Base-by-base conservation (phyloP, 2,329 filamentous ascomycete species). In the Diaporthe capsici region DNA sequence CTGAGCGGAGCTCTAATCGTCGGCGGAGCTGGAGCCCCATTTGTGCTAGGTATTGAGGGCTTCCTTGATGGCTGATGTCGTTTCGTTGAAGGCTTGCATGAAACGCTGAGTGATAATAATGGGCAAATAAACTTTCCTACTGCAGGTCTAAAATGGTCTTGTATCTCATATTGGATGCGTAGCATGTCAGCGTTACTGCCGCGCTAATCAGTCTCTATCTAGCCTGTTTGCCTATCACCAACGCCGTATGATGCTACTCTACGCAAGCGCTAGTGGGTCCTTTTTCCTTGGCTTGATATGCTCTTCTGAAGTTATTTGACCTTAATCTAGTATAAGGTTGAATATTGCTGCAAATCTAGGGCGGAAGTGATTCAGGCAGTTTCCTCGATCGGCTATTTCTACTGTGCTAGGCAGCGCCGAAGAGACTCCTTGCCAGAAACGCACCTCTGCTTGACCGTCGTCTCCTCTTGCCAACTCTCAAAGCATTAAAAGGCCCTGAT, bases 11-110 rank as follows among this genome's bases (percentile, higher is more conserved):
- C 71, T 61, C 71, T 31, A 67, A 31, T 22, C 58, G 71, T 22
- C 53, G 71, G 25, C 71, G 71, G 42, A 73, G 58, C 10, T 31
- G 71, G 31, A 73, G 34, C 9, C 58, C 71, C 71, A 73, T 73
- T 20, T 57, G 49, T 53, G 25, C 12, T 28, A 3, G n/a, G 2
- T 67, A 4, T 55, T 0, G 12, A 25, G 31, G 22, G 20, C 47
- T 39, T 53, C 15, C n/a, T 68, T 1, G 47, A 39, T 28, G 47
- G 15, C 34, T 68, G 34, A 53, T 28, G 13, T 6, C 2, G 9
- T 20, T 28, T 20, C n/a, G 17, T 25, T 7, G 4, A 51, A 2
- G 34, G 34, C 7, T 17, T 53, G 8, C 13, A 53, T 12, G 9
- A 28, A 39, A 34, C 7, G 7, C 20, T 20, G 7, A 28, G 39